These are phyloP conservation scores for Helotiales sp. DNA, from an alignment of 2,329 filamentous ascomycete genomes.

Conservation along the genomic window DNA sequence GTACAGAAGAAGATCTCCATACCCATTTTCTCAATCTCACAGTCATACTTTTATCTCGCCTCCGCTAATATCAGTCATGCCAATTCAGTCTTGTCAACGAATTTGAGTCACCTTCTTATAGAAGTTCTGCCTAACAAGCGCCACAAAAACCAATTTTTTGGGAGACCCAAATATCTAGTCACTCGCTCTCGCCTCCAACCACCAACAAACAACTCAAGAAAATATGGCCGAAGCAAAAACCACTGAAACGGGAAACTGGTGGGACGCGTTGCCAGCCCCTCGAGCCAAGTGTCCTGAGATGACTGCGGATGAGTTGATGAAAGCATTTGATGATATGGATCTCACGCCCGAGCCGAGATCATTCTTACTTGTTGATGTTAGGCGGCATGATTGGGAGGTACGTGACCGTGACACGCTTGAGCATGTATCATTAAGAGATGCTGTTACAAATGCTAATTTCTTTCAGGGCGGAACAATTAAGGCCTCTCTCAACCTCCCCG, in stretches of 20 bases:
- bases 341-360: conserved; percentile 41
- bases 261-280: conserved; percentile 49
- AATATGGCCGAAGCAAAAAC: conserved; percentile 19
- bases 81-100: not conserved
- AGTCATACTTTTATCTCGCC: not conserved
- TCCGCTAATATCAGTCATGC: not conserved
- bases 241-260: conserved; percentile 33
- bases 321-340: conserved; percentile 48
- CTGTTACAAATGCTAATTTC: not conserved
- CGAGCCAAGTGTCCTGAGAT: conserved; percentile 47
- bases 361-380: conserved; percentile 59
- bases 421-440: not conserved
- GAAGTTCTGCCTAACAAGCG: conserved; percentile 8
- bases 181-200: not conserved
- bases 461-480: conserved; percentile 62
- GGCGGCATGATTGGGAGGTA: conserved; percentile 56
- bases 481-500: conserved; percentile 62
- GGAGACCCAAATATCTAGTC: not conserved
- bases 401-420: conserved; percentile 12
- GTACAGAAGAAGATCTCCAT: not conserved
- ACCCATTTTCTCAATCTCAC: not conserved
- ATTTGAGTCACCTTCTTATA: not conserved
- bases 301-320: conserved; percentile 48
- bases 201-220: not conserved
- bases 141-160: conserved; percentile 1